phyloP scores from a whole-genome alignment of 768 basidiomycete species.

The Fomitopsis pulvina region DNA sequence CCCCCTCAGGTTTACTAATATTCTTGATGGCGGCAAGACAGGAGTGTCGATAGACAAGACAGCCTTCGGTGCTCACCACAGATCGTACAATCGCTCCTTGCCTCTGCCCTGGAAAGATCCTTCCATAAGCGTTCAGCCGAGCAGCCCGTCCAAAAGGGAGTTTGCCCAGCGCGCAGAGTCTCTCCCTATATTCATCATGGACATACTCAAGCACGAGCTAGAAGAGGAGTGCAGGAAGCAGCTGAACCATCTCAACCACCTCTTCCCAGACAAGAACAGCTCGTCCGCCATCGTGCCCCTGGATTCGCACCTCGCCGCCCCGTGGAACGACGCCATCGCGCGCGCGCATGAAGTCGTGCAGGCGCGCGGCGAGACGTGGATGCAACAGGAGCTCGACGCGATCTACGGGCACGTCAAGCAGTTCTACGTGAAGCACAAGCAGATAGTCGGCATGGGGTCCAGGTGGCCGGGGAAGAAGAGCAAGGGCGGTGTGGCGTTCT shows the following conservation, averaged over 20 bases:
- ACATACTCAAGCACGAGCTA: neutral
- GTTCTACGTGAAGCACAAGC: neutral
- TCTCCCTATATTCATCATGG: neutral
- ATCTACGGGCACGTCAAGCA: neutral
- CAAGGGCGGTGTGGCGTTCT: slow-evolving; percentile 18
- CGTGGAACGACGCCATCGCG: slow-evolving; percentile 30
- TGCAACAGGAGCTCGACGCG: slow-evolving; percentile 31
- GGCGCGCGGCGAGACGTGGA: slow-evolving; percentile 5
- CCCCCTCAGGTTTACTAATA: slow-evolving; percentile 42
- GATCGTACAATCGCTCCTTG: neutral
- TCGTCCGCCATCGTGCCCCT: neutral
- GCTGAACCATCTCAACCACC: neutral
- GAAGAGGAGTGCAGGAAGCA: neutral
- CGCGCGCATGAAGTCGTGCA: slow-evolving; percentile 10
- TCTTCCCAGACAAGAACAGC: neutral
- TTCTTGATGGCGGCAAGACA: slow-evolving; percentile 57
- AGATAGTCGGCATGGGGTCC: neutral
- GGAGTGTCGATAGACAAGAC: slow-evolving; percentile 38
- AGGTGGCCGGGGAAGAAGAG: neutral
- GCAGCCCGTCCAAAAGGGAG: neutral
- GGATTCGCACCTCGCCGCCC: slow-evolving; percentile 26
- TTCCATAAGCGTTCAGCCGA: neutral
- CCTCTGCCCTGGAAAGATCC: neutral
- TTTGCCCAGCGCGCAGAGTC: neutral
- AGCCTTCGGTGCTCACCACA: slow-evolving; percentile 25